Base-by-base conservation (phyloP, 1,139 yeast genomes). In the Blastobotrys arbuscula region DNA sequence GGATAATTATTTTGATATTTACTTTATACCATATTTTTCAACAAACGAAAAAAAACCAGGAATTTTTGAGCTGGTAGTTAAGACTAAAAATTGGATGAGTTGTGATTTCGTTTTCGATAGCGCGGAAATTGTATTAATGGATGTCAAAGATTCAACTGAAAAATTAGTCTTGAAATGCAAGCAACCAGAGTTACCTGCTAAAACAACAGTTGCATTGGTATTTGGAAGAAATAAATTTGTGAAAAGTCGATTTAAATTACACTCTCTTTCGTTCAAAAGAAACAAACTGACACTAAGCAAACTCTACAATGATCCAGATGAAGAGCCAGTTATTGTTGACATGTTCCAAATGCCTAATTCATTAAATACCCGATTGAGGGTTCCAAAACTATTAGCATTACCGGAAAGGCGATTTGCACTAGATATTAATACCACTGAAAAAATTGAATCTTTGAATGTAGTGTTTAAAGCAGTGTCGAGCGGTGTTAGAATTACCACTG, bases 191-290 rank as follows among this genome's bases (percentile, higher is more conserved):
- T 24, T 43, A 16, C 40, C 39, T 3, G 28, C 12, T 13, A 37
- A 36, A 19, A 30, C 30, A 12, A 31, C 33, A n/a, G 45, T 38
- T 26, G 41, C 38, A 28, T 16, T 50, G 16, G 35, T 42, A 12
- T 44, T 54, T 20, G 33, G 46, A 13, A 42, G 45, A 1, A 48
- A 54, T 24, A 53, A 52, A 20, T 53, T 59, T 35, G 45, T 55
- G n/a, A 53, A 53, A 21, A 70, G 69, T 3, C 42, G 52, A 1
- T 65, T 65, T 52, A 52, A 52, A 12, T 41, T 63, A 12, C 50
- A 59, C 2, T 50, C 55, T 4, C 44, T 66, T 10, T 52, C 52
- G 4, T 56, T 64, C 2, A 48, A 50, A 2, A 45, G 51, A 40
- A 66, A 55, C 3, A 61, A 52, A 46, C 59, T 56, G 24, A 51